Evolutionary conservation across 257 asterid species (phyloP), one percentile per base, ranked within the genome.

Genomic region (Eucommia ulmoides): DNA sequence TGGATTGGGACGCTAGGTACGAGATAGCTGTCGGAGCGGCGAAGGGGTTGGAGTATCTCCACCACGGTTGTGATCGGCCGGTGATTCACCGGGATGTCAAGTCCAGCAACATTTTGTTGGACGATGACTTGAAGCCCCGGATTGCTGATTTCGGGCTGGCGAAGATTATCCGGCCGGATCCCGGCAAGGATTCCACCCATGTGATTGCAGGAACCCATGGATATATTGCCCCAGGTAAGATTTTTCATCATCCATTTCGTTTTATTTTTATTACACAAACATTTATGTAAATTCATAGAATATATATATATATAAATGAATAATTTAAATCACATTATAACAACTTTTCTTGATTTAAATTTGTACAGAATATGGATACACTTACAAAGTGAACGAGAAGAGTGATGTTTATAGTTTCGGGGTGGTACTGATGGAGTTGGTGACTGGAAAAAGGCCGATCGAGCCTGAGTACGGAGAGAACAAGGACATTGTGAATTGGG

Each of bases 371-470:
- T 15, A 47, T 18, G 63, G 55, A 58, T 58, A 49, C 19, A 49
- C 63, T 17, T 41, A 17, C 25, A 49, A 52, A 58, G 63, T 58
- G 23, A 58, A 42, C 19, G 63, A 58, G 52, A 58, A 58, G 55
- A 58, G 63, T 16, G 63, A 49, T 9, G 55, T 58, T 3, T 58
- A 58, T 33, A 58, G 50, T 12, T 58, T 49, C 25, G 63, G 63
- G 23, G 63, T 58, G 19, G 63, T 58, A 11, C 49, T 58, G 10
- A n/a, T 58, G 45, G 63, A 58, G 44, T 29, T 58, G n/a, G 63
- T 58, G 7, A 47, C 63, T 0, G 63, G 63, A 33, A 58, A 52
- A 42, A 49, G 42, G 45, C 55, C 63, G 19, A 33, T 35, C 18
- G 63, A 58, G 23, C 49, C 44, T 21, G 55, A 23, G 49, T 58